These are phyloP conservation scores for Apocynum venetum DNA, from an alignment of 257 asterid genomes.

Conservation along the genomic window DNA sequence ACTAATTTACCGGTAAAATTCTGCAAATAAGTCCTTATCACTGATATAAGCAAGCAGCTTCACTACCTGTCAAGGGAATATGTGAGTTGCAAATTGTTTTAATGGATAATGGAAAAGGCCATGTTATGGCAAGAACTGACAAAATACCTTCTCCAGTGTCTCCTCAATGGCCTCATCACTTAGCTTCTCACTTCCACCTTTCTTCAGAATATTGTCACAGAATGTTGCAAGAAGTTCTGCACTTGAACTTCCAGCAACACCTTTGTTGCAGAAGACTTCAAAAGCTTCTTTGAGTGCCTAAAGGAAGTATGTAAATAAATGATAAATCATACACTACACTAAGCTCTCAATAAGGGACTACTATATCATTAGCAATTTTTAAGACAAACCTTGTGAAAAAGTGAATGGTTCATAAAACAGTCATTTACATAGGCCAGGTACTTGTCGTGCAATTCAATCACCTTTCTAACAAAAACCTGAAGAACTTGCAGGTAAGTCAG, in stretches of 20 bases:
- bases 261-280: conserved; percentile 95
- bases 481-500: conserved; percentile 16
- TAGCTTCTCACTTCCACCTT: conserved; percentile 97
- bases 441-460: conserved; percentile 94
- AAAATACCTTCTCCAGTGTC: conserved; percentile 79
- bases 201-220: conserved; percentile 95
- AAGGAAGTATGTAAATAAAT: conserved; percentile 10
- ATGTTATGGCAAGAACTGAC: not conserved
- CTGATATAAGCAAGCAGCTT: conserved; percentile 93
- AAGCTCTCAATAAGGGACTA: not conserved
- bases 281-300: conserved; percentile 99
- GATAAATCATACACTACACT: not conserved
- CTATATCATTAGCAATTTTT: conserved; percentile 11
- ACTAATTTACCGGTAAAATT: conserved; percentile 72
- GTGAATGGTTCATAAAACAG: conserved; percentile 88
- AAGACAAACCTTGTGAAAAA: conserved; percentile 90
- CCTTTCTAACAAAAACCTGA: conserved; percentile 92
- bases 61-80: conserved; percentile 59
- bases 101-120: not conserved
- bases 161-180: conserved; percentile 99
- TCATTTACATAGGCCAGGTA: conserved; percentile 83
- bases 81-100: conserved; percentile 19
- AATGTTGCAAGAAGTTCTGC: conserved; percentile 98
- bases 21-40: conserved; percentile 98
- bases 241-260: conserved; percentile 96